These are phyloP conservation scores for Trichocomaceae sp. DNA, from an alignment of 2,329 filamentous ascomycete species.

Conservation along the genomic window DNA sequence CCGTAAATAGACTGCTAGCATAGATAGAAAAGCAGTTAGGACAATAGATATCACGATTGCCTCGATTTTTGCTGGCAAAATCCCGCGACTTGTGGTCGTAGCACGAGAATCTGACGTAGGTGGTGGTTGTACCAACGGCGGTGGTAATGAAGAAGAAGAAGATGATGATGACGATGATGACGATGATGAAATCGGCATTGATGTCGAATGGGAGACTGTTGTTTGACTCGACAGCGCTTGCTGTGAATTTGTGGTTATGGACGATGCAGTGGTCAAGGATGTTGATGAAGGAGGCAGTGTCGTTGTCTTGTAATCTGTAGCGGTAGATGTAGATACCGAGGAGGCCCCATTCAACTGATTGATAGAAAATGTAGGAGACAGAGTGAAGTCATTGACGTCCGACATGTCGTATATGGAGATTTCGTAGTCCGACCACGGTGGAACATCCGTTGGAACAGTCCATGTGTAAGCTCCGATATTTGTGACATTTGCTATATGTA, in stretches of 20 bases:
- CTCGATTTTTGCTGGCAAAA: neutral
- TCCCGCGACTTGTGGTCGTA: neutral
- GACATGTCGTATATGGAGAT: neutral
- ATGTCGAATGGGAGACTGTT: neutral
- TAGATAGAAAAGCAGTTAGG: neutral
- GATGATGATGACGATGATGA: too few relatives aligned
- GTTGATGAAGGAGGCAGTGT: neutral
- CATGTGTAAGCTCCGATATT: conserved; percentile 1
- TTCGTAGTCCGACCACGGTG: neutral
- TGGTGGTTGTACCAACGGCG: neutral
- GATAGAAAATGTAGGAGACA: neutral
- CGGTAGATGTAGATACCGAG: neutral
- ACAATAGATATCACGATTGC: neutral
- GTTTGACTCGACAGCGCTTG: too few relatives aligned
- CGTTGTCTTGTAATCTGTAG: neutral
- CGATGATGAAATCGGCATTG: neutral
- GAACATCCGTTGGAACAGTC: neutral
- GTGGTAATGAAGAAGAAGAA: neutral
- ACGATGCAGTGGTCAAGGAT: neutral
- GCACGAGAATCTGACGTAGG: neutral
- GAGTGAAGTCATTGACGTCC: neutral
- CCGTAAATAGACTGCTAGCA: neutral
- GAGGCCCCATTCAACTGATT: too few relatives aligned
- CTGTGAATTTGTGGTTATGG: neutral
- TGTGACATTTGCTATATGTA: neutral